A percentile compares a stretch with the other conserved stretches of the same genome.
Evolutionary conservation across 2,329 filamentous ascomycete genomes (phyloP).

Genomic region (Kalaharituber pfeilii): DNA sequence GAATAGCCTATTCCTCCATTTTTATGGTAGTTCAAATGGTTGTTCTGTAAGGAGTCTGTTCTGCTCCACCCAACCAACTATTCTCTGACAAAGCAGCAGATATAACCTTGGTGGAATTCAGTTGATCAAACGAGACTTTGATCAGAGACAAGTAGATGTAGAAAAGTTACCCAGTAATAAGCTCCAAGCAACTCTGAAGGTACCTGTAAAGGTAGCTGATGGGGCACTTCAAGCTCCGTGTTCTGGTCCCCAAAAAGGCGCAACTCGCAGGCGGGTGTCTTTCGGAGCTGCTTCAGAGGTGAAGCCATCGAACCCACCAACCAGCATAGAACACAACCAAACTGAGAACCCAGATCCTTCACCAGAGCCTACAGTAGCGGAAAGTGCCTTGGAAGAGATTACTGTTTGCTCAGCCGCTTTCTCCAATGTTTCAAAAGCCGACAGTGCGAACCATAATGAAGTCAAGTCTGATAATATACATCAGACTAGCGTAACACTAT

Average conservation of each 20-base stretch:
- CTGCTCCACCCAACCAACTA: conserved; percentile 2
- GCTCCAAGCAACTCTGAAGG: conserved; percentile 2
- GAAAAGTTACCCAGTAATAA: conserved; percentile 10
- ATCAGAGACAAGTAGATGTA: conserved; percentile 10
- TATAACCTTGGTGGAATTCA: conserved; percentile 19
- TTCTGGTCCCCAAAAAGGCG: neutral
- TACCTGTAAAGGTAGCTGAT: neutral
- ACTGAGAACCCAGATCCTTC: neutral
- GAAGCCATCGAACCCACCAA: neutral
- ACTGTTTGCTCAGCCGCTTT: neutral
- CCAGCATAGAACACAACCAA: neutral
- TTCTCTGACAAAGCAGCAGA: conserved; percentile 6
- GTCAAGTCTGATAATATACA: neutral
- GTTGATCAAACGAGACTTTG: conserved; percentile 21
- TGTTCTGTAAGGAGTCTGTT: conserved; percentile 17
- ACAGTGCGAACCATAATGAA: neutral
- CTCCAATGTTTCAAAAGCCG: neutral
- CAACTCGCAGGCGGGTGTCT: neutral
- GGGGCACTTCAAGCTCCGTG: neutral
- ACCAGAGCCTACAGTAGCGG: neutral
- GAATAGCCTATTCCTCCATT: conserved; percentile 21
- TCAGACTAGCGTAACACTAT: neutral
- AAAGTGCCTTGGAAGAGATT: conserved; percentile 1
- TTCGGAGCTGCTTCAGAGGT: neutral
- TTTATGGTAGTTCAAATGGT: conserved; percentile 21